Conservation (phyloP, 805 yeast species). For the Metschnikowia vanudenii region DNA sequence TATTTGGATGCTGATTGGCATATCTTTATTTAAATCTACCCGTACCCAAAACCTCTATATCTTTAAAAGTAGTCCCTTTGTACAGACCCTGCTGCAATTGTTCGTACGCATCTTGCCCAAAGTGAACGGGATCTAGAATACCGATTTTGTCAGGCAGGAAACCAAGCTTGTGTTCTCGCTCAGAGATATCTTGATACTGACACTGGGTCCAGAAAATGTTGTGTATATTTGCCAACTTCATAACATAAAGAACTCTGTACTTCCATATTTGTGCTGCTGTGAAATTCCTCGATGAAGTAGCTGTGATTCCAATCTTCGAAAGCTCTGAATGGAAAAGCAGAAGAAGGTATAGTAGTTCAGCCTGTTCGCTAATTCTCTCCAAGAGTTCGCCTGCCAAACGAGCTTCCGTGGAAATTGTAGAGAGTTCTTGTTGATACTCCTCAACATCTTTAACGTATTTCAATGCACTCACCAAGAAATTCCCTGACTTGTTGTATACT, state of each 20-base stretch:
- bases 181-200: constrained; percentile 28
- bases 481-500: constrained; percentile 13
- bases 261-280: constrained; percentile 13
- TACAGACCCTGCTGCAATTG: constrained; percentile 30
- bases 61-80: constrained; percentile 23
- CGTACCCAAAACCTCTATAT: constrained; percentile 18
- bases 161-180: constrained; percentile 29
- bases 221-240: constrained; percentile 30
- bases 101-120: constrained; percentile 25
- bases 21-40: constrained; percentile 2
- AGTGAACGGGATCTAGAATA: constrained; percentile 39
- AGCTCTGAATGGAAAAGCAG: constrained; percentile 35
- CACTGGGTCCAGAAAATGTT: constrained; percentile 40
- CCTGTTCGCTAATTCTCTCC: constrained; percentile 21
- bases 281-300: constrained; percentile 13
- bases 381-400: constrained; percentile 28
- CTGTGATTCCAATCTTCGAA: constrained; percentile 27
- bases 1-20: neutral
- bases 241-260: constrained; percentile 22
- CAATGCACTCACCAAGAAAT: constrained; percentile 19
- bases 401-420: constrained; percentile 18
- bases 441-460: constrained; percentile 32
- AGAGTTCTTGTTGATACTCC: constrained; percentile 23
- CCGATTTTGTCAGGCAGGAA: constrained; percentile 31
- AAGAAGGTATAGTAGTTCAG: constrained; percentile 32